A percentile compares a stretch with the other conserved stretches of the same genome.
Evolutionary conservation across 1,139 yeast species (phyloP).

Genomic region (Yarrowia galli): DNA sequence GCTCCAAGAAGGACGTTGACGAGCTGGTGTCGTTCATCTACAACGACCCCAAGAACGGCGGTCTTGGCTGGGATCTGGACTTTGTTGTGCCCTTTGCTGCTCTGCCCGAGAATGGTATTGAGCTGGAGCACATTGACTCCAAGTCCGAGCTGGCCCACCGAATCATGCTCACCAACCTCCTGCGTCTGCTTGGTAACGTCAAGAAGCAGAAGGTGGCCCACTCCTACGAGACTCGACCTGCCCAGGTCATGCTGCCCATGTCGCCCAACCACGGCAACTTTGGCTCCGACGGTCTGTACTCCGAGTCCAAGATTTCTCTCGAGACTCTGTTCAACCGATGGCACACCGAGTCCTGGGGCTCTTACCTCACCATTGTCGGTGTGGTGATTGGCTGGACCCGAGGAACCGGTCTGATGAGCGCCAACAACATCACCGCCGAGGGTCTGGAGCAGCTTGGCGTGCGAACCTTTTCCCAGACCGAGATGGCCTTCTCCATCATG

Average conservation of each 20-base stretch:
- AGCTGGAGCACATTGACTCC: constrained; percentile 89
- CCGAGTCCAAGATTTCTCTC: constrained; percentile 93
- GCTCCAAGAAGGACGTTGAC: constrained; percentile 91
- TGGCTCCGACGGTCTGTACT: constrained; percentile 97
- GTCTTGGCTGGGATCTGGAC: constrained; percentile 98
- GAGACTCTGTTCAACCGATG: constrained; percentile 98
- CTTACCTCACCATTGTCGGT: constrained; percentile 95
- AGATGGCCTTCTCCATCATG: constrained; percentile 97
- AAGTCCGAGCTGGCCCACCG: constrained; percentile 97
- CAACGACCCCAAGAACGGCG: constrained; percentile 80
- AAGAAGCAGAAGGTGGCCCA: constrained; percentile 77
- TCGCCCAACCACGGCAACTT: constrained; percentile 99
- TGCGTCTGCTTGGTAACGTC: constrained; percentile 90
- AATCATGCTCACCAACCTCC: constrained; percentile 94
- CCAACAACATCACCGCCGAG: constrained; percentile 95
- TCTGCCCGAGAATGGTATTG: constrained; percentile 97
- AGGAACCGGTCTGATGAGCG: constrained; percentile 99
- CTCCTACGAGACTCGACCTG: constrained; percentile 93
- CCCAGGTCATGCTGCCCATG: constrained; percentile 93
- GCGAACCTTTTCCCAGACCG: constrained; percentile 97
- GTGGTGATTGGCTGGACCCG: constrained; percentile 99
- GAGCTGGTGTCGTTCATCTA: constrained; percentile 86
- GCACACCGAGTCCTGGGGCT: constrained; percentile 96
- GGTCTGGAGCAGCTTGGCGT: constrained; percentile 96
- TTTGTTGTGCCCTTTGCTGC: constrained; percentile 97